Base-by-base conservation (phyloP, 83 land plant species). In the Picea mariana region DNA sequence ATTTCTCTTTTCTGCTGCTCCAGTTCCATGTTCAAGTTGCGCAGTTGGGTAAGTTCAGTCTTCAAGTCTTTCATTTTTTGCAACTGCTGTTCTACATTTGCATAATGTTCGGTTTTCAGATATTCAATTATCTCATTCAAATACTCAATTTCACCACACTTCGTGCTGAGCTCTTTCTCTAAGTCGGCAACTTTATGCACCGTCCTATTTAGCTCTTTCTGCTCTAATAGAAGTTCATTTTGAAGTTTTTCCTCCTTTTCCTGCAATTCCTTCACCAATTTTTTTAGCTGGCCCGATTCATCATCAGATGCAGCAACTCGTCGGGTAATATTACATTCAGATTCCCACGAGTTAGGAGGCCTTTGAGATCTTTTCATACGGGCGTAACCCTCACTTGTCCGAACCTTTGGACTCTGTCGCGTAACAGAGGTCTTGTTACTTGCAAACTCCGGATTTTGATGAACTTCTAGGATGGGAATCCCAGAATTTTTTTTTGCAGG, bases 1-100 rank as follows among this genome's bases (percentile, higher is more conserved):
- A 60, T 60, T 61, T 60, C 80, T 18, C 44, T 58, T 61, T 58
- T 78, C 80, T 78, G 80, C 9, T 20, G 77, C 31, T 40, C 75
- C 20, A 71, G 75, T 71, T 71, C 75, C n/a, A 11, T 21, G 44
- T 71, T 71, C 75, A 40, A 38, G 18, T 20, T 40, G 20, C n/a
- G 75, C 21, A 71, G 23, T 47, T 71, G 75, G 44, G 6, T 21
- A 71, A 40, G 21, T 20, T 71, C 49, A 11, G 13, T n/a, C n/a
- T 71, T 21, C 21, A 71, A 71, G 49, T 40, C 44, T 11, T 9
- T 49, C 44, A 44, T 59, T 7, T 16, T 6, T 23, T 78, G 62
- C 42, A 31, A 61, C 21, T 60, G 23, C 44, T 78, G 52, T 61
- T 61, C 17, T 47, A 61, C 59, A 31, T 60, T 60, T 59, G 63